These are phyloP conservation scores for Eucalyptus grandis DNA, from an alignment of 345 rosid species.

Conservation along the genomic window DNA sequence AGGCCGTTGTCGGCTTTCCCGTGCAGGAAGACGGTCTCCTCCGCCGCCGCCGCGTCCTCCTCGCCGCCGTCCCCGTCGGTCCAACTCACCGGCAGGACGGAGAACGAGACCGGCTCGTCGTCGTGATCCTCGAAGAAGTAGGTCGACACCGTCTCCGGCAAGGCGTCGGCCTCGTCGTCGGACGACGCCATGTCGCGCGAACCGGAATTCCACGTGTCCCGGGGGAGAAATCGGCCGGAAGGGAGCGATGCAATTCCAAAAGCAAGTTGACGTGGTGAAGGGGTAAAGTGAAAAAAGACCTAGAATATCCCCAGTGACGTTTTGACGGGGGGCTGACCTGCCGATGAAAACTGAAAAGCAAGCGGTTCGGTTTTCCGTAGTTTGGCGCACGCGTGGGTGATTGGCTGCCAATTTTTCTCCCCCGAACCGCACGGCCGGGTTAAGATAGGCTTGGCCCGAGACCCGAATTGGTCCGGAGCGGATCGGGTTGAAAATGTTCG, in stretches of 20 bases:
- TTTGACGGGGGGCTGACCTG: not conserved
- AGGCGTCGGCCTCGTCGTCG: slow-evolving; percentile 58
- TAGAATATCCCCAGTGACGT: not conserved
- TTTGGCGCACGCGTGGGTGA: not conserved
- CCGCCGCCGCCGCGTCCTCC: not conserved
- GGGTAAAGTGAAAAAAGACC: not conserved
- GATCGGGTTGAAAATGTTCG: not conserved
- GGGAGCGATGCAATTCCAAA: not conserved
- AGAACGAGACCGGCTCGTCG: slow-evolving; percentile 40
- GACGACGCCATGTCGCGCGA: slow-evolving; percentile 32
- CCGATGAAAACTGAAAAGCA: not conserved
- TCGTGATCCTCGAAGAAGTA: slow-evolving; percentile 52
- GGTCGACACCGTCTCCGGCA: slow-evolving; percentile 35
- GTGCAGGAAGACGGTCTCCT: slow-evolving; percentile 25
- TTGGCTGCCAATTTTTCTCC: not conserved
- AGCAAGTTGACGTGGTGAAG: not conserved
- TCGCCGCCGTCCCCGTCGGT: slow-evolving; percentile 8
- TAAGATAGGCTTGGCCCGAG: not conserved
- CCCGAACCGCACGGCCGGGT: not conserved
- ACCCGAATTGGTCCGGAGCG: not conserved
- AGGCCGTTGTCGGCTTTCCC: slow-evolving; percentile 60
- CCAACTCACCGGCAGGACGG: slow-evolving; percentile 58
- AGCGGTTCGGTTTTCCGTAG: too few species aligned
- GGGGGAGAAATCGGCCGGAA: not conserved
- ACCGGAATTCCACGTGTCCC: not conserved